Conservation (phyloP, 2,329 filamentous ascomycete genomes). For the Blumeria hordei region DNA sequence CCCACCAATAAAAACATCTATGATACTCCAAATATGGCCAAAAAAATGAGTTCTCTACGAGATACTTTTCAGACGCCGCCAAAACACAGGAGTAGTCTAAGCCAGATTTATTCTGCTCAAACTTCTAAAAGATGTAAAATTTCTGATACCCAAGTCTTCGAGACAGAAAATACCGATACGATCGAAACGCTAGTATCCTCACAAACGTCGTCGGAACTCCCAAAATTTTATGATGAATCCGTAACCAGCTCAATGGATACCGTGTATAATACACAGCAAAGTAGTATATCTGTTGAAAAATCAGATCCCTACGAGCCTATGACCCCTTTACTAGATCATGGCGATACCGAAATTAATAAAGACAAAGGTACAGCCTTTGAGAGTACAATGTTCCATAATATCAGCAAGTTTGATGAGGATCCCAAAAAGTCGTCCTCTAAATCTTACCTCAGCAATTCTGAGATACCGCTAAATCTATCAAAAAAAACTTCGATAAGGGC, state of each 20-base stretch:
- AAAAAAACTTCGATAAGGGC: constrained; percentile 32
- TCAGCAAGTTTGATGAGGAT: too few species aligned
- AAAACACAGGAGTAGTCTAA: constrained; percentile 6
- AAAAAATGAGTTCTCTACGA: background rate
- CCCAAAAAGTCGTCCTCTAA: too few species aligned
- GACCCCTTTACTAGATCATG: too few species aligned
- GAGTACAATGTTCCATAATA: too few species aligned
- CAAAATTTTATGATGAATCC: background rate
- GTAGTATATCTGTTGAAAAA: background rate
- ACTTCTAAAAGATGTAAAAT: background rate
- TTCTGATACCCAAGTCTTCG: too few species aligned
- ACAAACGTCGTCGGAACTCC: background rate
- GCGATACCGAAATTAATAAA: too few species aligned
- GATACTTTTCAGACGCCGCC: background rate
- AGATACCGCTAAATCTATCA: constrained; percentile 26
- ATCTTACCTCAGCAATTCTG: constrained; percentile 9
- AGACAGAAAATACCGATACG: too few species aligned
- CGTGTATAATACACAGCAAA: background rate
- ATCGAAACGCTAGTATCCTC: background rate
- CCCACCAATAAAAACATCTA: too few species aligned
- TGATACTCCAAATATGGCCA: background rate
- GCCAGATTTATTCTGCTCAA: constrained; percentile 12
- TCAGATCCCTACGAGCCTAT: too few species aligned
- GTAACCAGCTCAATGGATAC: background rate
- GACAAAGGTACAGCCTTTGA: too few species aligned